Evolutionary conservation across 257 asterid genomes (phyloP).

Genomic region (Datura wrightii): DNA sequence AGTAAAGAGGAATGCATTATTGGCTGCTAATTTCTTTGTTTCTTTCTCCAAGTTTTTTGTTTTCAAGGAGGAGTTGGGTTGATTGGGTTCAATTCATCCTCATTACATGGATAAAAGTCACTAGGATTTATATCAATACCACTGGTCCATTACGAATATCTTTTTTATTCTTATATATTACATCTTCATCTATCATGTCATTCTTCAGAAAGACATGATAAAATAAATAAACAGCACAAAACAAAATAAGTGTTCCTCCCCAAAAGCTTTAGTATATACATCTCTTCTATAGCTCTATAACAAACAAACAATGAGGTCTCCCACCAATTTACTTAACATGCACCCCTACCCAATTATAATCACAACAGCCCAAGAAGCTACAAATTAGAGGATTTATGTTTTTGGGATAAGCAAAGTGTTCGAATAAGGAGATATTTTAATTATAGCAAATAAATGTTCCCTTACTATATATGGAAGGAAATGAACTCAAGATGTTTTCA

Average conservation of each 20-base stretch:
- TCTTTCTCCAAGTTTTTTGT: not conserved
- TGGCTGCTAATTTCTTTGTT: not conserved
- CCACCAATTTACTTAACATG: not conserved
- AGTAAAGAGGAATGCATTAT: not conserved
- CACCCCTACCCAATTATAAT: not conserved
- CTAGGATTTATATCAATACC: not conserved
- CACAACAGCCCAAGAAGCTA: not conserved
- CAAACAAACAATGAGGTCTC: not conserved
- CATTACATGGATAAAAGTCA: not conserved
- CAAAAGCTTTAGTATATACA: not conserved
- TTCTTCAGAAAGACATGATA: not conserved
- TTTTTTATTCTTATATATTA: not conserved
- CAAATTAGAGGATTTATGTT: not conserved
- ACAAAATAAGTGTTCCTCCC: not conserved
- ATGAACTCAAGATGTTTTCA: not conserved
- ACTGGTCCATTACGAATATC: not conserved
- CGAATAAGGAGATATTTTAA: not conserved
- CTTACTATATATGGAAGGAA: not conserved
- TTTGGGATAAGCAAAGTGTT: not conserved
- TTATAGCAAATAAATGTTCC: not conserved
- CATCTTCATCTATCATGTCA: not conserved
- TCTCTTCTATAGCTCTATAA: not conserved
- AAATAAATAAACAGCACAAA: slow-evolving; percentile 9
- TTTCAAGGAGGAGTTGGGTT: not conserved
- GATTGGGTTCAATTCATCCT: not conserved